These are phyloP conservation scores for Linnemannia hyalina DNA, from an alignment of 192 early-diverging fungal species.

Conservation along the genomic window DNA sequence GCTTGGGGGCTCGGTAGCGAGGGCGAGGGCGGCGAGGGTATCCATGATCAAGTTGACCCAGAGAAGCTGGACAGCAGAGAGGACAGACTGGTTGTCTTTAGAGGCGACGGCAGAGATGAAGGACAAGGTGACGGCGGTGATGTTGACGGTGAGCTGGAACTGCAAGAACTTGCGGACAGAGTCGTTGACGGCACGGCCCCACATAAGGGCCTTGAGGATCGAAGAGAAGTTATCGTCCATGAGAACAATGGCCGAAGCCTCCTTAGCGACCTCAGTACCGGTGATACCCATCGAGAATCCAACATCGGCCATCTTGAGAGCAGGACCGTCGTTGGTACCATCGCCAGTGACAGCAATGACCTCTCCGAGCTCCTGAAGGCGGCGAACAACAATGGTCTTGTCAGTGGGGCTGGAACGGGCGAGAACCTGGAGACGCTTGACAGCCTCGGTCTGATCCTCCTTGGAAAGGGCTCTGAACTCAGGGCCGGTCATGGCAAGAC, in stretches of 20 bases:
- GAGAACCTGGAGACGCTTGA: slow-evolving; percentile 85
- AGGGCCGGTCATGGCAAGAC: slow-evolving; percentile 84
- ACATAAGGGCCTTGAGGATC: slow-evolving; percentile 82
- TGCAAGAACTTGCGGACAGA: slow-evolving; percentile 90
- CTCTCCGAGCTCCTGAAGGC: slow-evolving; percentile 78
- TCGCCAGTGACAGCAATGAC: slow-evolving; percentile 88
- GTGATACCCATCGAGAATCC: slow-evolving; percentile 95
- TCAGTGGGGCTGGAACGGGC: slow-evolving; percentile 91
- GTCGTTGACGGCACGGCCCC: slow-evolving; percentile 87
- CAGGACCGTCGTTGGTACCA: slow-evolving; percentile 90
- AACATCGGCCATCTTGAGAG: slow-evolving; percentile 90
- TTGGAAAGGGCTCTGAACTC: slow-evolving; percentile 79
- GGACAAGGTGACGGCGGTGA: slow-evolving; percentile 80
- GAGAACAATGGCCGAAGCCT: slow-evolving; percentile 85
- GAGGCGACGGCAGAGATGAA: slow-evolving; percentile 77
- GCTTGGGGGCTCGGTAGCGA: slow-evolving; percentile 92
- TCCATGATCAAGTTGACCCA: slow-evolving; percentile 98
- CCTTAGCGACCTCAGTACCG: slow-evolving; percentile 89
- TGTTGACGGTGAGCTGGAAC: slow-evolving; percentile 89
- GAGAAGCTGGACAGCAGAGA: slow-evolving; percentile 92
- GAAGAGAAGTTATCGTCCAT: slow-evolving; percentile 94
- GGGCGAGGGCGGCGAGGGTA: slow-evolving; percentile 91
- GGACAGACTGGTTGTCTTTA: slow-evolving; percentile 75
- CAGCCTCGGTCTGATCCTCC: slow-evolving; percentile 72
- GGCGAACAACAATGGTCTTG: slow-evolving; percentile 87